Base-by-base conservation (phyloP, 495 filamentous ascomycete species). In the Aspergillus diversus region DNA sequence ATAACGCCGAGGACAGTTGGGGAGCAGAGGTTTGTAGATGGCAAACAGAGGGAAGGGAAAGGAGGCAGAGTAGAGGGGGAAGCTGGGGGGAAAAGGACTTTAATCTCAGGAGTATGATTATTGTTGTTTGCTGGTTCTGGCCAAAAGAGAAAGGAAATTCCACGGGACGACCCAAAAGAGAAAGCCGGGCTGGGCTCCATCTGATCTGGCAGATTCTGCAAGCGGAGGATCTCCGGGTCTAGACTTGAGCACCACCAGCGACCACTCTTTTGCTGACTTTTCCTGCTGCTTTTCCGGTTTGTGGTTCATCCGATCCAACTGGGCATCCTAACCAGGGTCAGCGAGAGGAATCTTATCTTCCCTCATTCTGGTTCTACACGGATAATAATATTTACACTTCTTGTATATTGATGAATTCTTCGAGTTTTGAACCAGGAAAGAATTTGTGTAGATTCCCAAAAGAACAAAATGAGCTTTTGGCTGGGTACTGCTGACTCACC, bases 201-300 rank as follows among this genome's bases (percentile, higher is more conserved):
- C 66, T 68, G 65, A 70, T 66, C 63, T 54, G 50, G 63, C 63
- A 71, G 62, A 71, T 54, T 66, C 68, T 71, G 68, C 65, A 68
- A 61, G 63, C 68, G 68, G 68, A 59, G 31, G 66, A 61, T 62
- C 61, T 50, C 27, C 48, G 47, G 48, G 55, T 66, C 68, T 70
- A 70, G 68, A 70, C 65, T 64, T 3, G 11, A 33, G 43, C 33
- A 39, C 33, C 16, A 9, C 32, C 13, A 54, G 27, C 46, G 27
- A 53, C 27, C 46, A 16, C 52, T 31, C 27, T 37, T 39, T 39
- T 16, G 33, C 33, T 35, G 33, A 34, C n/a, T 60, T 33, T 51
- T 12, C 33, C 11, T 21, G n/a, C 32, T 32, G 17, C 39, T 54
- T 50, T 50, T 50, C 47, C 47, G 47, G 47, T 43, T 15, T 43